Evolutionary conservation across 352 stramenopile genomes (phyloP).

Genomic region (Phytopythium boreale): DNA sequence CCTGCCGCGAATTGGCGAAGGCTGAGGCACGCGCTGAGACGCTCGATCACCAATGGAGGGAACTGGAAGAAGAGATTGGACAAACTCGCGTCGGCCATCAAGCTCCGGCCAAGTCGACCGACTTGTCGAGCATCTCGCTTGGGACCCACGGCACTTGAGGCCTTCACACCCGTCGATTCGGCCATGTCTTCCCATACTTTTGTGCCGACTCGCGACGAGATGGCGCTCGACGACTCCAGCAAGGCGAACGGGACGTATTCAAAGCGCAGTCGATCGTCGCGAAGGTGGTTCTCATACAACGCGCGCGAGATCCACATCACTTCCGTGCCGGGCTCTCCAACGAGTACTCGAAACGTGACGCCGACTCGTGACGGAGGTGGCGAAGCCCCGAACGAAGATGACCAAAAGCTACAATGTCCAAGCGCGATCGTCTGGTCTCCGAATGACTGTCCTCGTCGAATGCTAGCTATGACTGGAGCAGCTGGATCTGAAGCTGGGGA

Average conservation of each 20-base stretch:
- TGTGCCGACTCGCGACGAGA: no score
- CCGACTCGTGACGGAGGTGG: slow-evolving; percentile 11
- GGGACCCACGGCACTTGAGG: background rate
- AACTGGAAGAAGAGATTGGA: slow-evolving; percentile 55
- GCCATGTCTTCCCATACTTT: background rate
- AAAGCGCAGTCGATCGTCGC: slow-evolving; percentile 37
- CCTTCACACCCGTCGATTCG: background rate
- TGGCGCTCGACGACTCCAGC: background rate
- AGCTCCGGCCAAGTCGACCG: slow-evolving; percentile 19
- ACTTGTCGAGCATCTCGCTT: slow-evolving; percentile 17
- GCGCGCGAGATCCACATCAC: slow-evolving; percentile 35
- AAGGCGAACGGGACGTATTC: slow-evolving; percentile 24
- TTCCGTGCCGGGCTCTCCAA: slow-evolving; percentile 41
- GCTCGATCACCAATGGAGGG: slow-evolving; percentile 48
- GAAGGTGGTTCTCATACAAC: slow-evolving; percentile 32
- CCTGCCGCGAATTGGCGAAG: slow-evolving; percentile 17
- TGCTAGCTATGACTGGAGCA: slow-evolving; percentile 16
- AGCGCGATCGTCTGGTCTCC: slow-evolving; percentile 59
- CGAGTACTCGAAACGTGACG: slow-evolving; percentile 25
- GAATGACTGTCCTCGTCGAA: slow-evolving; percentile 42
- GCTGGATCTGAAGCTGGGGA: slow-evolving; percentile 6
- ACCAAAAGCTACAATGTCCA: slow-evolving; percentile 27
- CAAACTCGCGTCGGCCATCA: slow-evolving; percentile 30
- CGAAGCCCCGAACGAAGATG: background rate
- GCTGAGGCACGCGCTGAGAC: slow-evolving; percentile 44